A percentile compares a stretch with the other conserved stretches of the same genome.
Conservation (phyloP, 176 grass and related monocot genomes). For the Phoenix roebelenii region DNA sequence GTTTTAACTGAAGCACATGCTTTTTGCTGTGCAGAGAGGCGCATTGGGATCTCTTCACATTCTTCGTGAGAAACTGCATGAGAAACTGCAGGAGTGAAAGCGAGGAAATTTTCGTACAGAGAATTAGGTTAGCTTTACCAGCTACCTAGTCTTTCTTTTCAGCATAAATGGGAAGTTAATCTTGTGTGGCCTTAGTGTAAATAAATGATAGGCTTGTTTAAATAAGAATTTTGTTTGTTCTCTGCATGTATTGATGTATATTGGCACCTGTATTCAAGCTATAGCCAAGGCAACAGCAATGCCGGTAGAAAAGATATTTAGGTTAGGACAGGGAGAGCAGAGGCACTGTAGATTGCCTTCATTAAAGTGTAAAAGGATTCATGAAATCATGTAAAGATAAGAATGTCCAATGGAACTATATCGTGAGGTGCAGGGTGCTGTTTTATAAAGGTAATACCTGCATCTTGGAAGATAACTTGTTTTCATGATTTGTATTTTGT, state of each 20-base stretch:
- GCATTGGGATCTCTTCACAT: conserved; percentile 28
- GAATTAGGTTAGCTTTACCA: conserved; percentile 64
- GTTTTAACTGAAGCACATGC: background rate
- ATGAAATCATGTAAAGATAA: conserved; percentile 11
- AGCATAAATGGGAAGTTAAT: conserved; percentile 36
- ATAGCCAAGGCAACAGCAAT: conserved; percentile 8
- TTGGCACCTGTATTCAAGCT: conserved; percentile 8
- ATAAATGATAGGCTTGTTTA: conserved; percentile 65
- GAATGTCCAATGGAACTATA: no score
- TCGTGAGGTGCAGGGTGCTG: background rate
- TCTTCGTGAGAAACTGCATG: conserved; percentile 42
- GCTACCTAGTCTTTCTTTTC: conserved; percentile 37
- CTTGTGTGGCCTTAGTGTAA: conserved; percentile 64
- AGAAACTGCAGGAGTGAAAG: conserved; percentile 31
- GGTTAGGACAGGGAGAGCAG: background rate
- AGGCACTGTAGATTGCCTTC: background rate
- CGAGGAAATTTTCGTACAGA: conserved; percentile 72
- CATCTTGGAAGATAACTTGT: background rate
- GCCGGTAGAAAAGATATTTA: conserved; percentile 2
- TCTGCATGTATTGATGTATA: background rate
- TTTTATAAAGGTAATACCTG: background rate
- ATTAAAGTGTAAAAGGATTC: conserved; percentile 4
- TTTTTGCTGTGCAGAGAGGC: conserved; percentile 38
- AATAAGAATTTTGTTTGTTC: conserved; percentile 63
- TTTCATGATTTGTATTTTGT: no score